phyloP scores from a whole-genome alignment of 1,139 yeast genomes.

The Suzukiozyma palmioleophila region DNA sequence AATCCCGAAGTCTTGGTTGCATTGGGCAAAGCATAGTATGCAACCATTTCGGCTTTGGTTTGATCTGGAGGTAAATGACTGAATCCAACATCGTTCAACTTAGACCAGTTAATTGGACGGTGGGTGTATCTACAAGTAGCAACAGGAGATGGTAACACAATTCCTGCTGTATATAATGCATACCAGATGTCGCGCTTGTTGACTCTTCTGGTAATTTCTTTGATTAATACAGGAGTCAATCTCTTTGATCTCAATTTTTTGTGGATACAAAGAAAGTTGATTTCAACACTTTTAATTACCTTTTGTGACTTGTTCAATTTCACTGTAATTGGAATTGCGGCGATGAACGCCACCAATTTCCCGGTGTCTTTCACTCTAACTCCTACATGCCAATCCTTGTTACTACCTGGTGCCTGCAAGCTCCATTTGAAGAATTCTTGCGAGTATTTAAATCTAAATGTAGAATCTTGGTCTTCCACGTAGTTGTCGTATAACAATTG shows the following conservation, averaged over 20 bases:
- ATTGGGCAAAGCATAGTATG: constrained; percentile 68
- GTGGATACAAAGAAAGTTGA: constrained; percentile 91
- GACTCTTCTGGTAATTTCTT: constrained; percentile 91
- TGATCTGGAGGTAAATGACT: constrained; percentile 71
- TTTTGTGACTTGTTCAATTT: constrained; percentile 51
- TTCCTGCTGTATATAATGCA: constrained; percentile 93
- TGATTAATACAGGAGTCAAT: constrained; percentile 87
- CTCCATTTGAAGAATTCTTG: constrained; percentile 90
- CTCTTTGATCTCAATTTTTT: constrained; percentile 91
- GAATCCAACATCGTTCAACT: constrained; percentile 86
- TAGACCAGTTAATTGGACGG: constrained; percentile 90
- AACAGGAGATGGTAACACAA: constrained; percentile 85
- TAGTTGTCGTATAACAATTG: constrained; percentile 80
- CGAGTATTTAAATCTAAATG: constrained; percentile 86
- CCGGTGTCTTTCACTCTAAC: constrained; percentile 77
- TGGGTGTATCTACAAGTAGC: constrained; percentile 91
- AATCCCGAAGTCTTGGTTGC: constrained; percentile 55
- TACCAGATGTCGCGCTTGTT: constrained; percentile 87
- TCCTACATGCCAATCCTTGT: constrained; percentile 86
- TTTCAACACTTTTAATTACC: constrained; percentile 69
- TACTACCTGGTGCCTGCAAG: constrained; percentile 90
- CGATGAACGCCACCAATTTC: constrained; percentile 84
- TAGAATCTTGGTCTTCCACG: constrained; percentile 90
- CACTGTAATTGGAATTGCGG: constrained; percentile 80
- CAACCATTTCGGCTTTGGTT: constrained; percentile 79